Evolutionary conservation across 1,139 yeast species (phyloP), one percentile per base, ranked within the genome.

Genomic region (Geotrichum reessii): DNA sequence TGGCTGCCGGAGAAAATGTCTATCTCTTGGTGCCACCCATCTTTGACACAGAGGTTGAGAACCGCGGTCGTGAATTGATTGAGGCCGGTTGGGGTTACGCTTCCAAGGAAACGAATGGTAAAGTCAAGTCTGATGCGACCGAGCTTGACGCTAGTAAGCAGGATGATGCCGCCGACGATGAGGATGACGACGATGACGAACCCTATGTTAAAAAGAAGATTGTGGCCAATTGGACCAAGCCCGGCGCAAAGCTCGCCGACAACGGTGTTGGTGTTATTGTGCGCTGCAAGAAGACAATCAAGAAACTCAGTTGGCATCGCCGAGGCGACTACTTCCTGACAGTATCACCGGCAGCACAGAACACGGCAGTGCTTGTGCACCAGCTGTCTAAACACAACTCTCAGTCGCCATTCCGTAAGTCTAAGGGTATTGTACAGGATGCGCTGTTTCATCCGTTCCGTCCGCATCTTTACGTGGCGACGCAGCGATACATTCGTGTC

Each of bases 371-470:
- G 50, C 79, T 95, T 61, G 90, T 93, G 64, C 99, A 93, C 74
- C 98, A 93, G 76, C 76, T 93, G 55, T 89, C 97, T 5, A 91
- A 91, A 74, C 99, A 93, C 76, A 80, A 87, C 63, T 87, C 98
- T n/a, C 99, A 93, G 76, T 88, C 97, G 19, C 99, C 99, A 63
- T 93, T 93, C 81, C 82, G 85, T 67, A 90, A 90, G 74, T 83
- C 96, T 46, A 89, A 89, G 77, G 99, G 99, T 64, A 86, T 92
- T 63, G 86, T 92, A 52, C 91, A 91, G 85, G 96, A 90, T 72
- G 97, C 97, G 63, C 87, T 87, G 74, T 93, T 93, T 83, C 99
- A 93, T 74, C 99, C 99, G 27, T 86, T 89, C 76, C 86, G 89
- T 69, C 99, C 99, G 21, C 95, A 90, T 71, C 79, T 93, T 63